Evolutionary conservation across 176 grass and related monocot species (phyloP).

Genomic region (Guadua angustifolia): DNA sequence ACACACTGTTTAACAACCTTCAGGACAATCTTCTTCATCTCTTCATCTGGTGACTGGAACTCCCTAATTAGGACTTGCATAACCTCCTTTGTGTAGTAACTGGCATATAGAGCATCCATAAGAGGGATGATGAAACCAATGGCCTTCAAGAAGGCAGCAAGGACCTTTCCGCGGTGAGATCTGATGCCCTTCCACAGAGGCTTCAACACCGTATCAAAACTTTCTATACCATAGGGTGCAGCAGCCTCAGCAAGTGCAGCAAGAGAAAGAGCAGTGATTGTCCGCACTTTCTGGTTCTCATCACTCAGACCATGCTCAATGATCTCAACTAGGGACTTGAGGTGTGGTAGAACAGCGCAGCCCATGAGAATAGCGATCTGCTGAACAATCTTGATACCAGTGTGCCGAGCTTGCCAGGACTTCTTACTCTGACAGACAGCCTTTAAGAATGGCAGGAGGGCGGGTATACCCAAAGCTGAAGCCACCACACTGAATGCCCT

Average conservation of each 20-base stretch:
- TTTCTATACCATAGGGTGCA: conserved; percentile 96
- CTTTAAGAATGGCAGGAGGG: conserved; percentile 71
- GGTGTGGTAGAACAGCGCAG: conserved; percentile 88
- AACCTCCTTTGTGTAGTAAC: conserved; percentile 98
- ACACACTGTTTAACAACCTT: conserved; percentile 99
- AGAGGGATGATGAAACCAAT: conserved; percentile 98
- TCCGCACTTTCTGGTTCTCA: conserved; percentile 96
- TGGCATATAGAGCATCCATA: conserved; percentile 96
- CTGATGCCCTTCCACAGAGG: conserved; percentile 98
- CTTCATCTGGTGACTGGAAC: conserved; percentile 97
- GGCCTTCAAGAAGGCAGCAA: conserved; percentile 95
- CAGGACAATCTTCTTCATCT: conserved; percentile 99
- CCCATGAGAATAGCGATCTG: conserved; percentile 99
- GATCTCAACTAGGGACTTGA: conserved; percentile 91
- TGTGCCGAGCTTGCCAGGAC: conserved; percentile 84
- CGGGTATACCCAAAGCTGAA: conserved; percentile 93
- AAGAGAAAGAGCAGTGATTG: conserved; percentile 92
- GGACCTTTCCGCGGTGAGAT: conserved; percentile 88
- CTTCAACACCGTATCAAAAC: conserved; percentile 93
- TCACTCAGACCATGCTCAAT: conserved; percentile 91
- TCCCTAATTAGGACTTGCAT: conserved; percentile 93
- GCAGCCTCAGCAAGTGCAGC: conserved; percentile 93
- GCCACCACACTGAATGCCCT: conserved; percentile 98
- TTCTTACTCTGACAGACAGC: conserved; percentile 94
- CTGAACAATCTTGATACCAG: conserved; percentile 95